Base-by-base conservation (phyloP, 495 filamentous ascomycete species). In the Talaromyces stipitatus region DNA sequence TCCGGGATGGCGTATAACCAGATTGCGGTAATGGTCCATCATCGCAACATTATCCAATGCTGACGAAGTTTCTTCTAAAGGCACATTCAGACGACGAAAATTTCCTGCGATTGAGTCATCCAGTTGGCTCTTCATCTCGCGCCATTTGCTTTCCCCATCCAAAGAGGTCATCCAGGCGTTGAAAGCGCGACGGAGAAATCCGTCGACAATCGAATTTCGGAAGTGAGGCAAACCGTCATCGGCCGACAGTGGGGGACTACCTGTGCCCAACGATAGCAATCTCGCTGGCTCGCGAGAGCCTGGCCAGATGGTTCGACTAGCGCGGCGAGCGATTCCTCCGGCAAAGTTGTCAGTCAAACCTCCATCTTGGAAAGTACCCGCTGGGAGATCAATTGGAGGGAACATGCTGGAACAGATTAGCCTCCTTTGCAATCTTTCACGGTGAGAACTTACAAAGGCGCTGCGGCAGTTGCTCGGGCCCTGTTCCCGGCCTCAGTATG, bases 341-440 rank as follows among this genome's bases (percentile, higher is more conserved):
- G 62, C 61, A 47, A 66, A 63, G 33, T 68, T 68, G 28, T 68
- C 43, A 10, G 56, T 58, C 29, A 68, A 54, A 4, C 61, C 63
- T 3, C 66, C 63, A 60, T 65, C 61, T 48, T 68, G 60, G 43
- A 68, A 65, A 43, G 66, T 61, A 16, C 63, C 61, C 3, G 61
- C 55, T 12, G 58, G 56, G 29, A 64, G 45, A 48, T 64, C 27
- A 6, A 48, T 58, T 0, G 59, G 56, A 0, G 59, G 61, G 57
- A 70, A 70, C 28, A 60, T 61, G 24, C 62, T 28, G 5, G 5
- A 38, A 22, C 12, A 47, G 6, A 33, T 14, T 1, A 33, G 30
- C 11, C 30, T 33, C 11, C 3, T 33, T 14, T 33, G 1, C 8
- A 33, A 3, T 14, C 1, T 33, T 27, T 59, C 6, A 23, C 11